Conservation (phyloP, 805 yeast species). For the Scheffersomyces amazonensis region DNA sequence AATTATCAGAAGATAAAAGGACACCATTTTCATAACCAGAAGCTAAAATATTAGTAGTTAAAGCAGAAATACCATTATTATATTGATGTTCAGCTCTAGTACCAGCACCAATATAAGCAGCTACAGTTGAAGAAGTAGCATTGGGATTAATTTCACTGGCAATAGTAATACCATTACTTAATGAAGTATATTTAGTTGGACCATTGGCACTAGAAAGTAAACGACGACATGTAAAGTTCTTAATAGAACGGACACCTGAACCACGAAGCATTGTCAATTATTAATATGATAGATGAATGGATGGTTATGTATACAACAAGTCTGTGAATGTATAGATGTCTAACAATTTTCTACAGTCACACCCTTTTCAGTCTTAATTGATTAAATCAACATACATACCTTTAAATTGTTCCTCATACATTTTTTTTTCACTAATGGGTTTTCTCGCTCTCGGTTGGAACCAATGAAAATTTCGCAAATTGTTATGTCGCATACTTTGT, state of each 20-base stretch:
- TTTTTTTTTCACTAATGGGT: too few species aligned
- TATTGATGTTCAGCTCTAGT: constrained; percentile 75
- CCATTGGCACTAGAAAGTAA: constrained; percentile 54
- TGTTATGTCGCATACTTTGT: too few species aligned
- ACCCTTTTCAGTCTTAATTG: too few species aligned
- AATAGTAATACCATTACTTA: constrained; percentile 71
- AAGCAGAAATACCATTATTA: constrained; percentile 77
- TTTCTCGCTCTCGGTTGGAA: neutral
- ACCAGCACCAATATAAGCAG: constrained; percentile 74
- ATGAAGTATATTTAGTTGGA: constrained; percentile 66
- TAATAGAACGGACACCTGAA: constrained; percentile 29
- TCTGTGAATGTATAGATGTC: too few species aligned
- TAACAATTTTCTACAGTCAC: too few species aligned
- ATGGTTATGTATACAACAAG: too few species aligned
- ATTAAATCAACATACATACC: too few species aligned
- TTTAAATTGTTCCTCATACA: too few species aligned
- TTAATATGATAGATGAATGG: too few species aligned
- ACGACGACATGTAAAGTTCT: constrained; percentile 44
- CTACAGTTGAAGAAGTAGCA: constrained; percentile 58
- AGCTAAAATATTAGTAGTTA: constrained; percentile 52
- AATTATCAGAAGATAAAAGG: constrained; percentile 48
- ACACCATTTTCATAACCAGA: constrained; percentile 52
- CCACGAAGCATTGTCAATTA: constrained; percentile 39
- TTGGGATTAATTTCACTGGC: constrained; percentile 64
- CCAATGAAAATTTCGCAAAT: constrained; percentile 3